Conservation (phyloP, 768 basidiomycete species). For the Omphalotus guepiniiformis region DNA sequence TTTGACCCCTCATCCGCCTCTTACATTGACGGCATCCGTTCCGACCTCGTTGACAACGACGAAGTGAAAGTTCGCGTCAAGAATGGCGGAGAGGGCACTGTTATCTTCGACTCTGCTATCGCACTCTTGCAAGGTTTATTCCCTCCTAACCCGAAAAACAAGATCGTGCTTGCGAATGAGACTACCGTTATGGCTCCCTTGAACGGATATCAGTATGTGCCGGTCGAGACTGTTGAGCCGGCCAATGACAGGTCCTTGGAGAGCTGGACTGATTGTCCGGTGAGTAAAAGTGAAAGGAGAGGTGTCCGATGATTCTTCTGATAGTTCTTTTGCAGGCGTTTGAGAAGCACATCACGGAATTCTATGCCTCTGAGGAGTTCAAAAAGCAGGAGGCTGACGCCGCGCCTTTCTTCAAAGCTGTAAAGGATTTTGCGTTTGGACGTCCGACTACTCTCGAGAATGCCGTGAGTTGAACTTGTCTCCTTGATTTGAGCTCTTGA, state of each 20-base stretch:
- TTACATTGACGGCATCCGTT: slow-evolving; percentile 60
- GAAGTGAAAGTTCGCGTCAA: slow-evolving; percentile 78
- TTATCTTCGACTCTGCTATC: slow-evolving; percentile 82
- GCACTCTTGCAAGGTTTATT: slow-evolving; percentile 83
- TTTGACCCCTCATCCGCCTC: slow-evolving; percentile 61
- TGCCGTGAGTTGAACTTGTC: slow-evolving; percentile 41
- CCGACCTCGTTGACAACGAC: slow-evolving; percentile 67
- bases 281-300: slow-evolving; percentile 21
- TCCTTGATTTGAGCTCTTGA: slow-evolving; percentile 11
- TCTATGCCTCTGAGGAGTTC: slow-evolving; percentile 64
- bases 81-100: slow-evolving; percentile 79
- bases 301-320: neutral
- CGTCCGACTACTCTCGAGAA: slow-evolving; percentile 65
- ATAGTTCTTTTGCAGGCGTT: slow-evolving; percentile 30
- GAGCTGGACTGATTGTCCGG: slow-evolving; percentile 67
- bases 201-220: slow-evolving; percentile 83
- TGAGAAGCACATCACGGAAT: slow-evolving; percentile 54
- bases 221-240: slow-evolving; percentile 88
- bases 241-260: slow-evolving; percentile 80
- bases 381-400: slow-evolving; percentile 55
- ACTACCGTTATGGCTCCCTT: slow-evolving; percentile 68
- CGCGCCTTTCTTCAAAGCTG: slow-evolving; percentile 57
- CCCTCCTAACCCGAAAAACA: slow-evolving; percentile 73
- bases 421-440: slow-evolving; percentile 71
- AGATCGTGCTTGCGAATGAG: slow-evolving; percentile 75